Conservation (phyloP, 2,329 filamentous ascomycete genomes). For the Teratosphaeria nubilosa region DNA sequence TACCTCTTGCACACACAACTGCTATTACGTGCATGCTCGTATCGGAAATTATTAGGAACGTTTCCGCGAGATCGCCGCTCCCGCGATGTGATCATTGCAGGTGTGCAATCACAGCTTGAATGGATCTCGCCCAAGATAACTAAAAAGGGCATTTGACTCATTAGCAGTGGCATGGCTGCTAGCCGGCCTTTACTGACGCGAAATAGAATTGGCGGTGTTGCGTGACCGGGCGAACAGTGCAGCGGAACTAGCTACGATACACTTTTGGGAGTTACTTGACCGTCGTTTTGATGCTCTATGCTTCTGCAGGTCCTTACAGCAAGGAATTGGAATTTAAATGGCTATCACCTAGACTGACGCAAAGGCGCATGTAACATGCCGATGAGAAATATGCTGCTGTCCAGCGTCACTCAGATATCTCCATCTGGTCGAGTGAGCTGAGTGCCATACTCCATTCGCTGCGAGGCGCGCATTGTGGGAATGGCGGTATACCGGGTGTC, state of each 20-base stretch:
- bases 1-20: background rate
- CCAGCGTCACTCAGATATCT: no score
- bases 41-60: background rate
- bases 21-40: background rate
- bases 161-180: background rate
- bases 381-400: no score
- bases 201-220: background rate
- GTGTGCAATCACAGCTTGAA: background rate
- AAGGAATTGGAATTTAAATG: background rate
- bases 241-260: background rate
- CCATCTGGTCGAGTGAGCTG: background rate
- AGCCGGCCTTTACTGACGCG: background rate
- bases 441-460: background rate
- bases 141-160: background rate
- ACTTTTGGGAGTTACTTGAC: background rate
- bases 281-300: background rate
- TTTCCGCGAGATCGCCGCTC: background rate
- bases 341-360: background rate
- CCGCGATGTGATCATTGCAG: background rate
- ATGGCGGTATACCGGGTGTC: background rate
- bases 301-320: background rate
- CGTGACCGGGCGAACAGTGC: background rate
- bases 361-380: no score
- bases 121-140: background rate
- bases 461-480: no score